Conservation (phyloP, 371 early-diverging fungal genomes). For the Syncephalastrum contaminatum region DNA sequence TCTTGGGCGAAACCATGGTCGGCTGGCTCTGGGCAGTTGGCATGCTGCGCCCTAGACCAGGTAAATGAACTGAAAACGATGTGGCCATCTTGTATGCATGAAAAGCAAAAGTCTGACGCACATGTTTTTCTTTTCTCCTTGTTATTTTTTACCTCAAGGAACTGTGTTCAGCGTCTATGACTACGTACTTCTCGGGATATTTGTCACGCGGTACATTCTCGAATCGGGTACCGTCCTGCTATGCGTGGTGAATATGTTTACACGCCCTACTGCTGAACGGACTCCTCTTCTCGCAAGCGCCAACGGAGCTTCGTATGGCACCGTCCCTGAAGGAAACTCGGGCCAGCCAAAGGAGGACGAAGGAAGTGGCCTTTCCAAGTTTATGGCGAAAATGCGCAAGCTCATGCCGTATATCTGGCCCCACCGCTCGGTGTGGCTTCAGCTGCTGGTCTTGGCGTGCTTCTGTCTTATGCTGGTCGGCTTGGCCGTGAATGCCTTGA, state of each 20-base stretch:
- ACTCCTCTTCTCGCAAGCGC: slow-evolving; percentile 9
- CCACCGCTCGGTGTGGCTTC: slow-evolving; percentile 58
- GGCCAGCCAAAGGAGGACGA: neutral
- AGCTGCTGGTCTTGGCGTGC: slow-evolving; percentile 69
- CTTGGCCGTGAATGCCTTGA: slow-evolving; percentile 76
- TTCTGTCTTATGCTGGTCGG: slow-evolving; percentile 68
- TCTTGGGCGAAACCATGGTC: slow-evolving; percentile 31
- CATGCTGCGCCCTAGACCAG: slow-evolving; percentile 31
- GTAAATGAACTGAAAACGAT: slow-evolving; percentile 13
- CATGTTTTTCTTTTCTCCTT: neutral
- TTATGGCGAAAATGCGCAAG: slow-evolving; percentile 54
- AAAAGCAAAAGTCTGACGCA: neutral
- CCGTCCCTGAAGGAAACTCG: slow-evolving; percentile 7
- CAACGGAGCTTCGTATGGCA: slow-evolving; percentile 18
- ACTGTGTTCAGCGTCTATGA: slow-evolving; percentile 35
- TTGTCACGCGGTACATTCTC: slow-evolving; percentile 28
- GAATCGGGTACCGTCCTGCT: slow-evolving; percentile 20
- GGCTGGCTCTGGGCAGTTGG: slow-evolving; percentile 43
- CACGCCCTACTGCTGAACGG: slow-evolving; percentile 10
- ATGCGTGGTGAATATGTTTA: slow-evolving; percentile 28
- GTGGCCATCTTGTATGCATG: neutral
- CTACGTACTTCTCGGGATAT: slow-evolving; percentile 22
- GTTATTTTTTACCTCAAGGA: slow-evolving; percentile 10
- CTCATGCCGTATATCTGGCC: slow-evolving; percentile 90
- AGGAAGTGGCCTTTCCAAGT: slow-evolving; percentile 40